Base-by-base conservation (phyloP, 2,329 filamentous ascomycete species). In the Trichoderma arundinaceum region DNA sequence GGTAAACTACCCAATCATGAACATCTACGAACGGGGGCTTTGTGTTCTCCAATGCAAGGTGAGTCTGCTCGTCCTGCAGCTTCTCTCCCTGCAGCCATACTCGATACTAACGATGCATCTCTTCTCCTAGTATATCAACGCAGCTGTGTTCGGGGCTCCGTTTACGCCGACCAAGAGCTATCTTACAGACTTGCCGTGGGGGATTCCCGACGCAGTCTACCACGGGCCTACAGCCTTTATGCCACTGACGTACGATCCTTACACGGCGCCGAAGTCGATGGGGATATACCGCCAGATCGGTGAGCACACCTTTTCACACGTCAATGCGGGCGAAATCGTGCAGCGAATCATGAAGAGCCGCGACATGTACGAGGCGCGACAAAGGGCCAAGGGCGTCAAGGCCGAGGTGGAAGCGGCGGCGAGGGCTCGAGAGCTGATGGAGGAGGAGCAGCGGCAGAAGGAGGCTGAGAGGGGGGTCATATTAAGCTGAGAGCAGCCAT, bases 1-100 rank as follows among this genome's bases (percentile, higher is more conserved):
- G 41, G 85, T 97, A 72, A 99, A 99, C 80, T 99, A 97, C 76
- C 95, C 95, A 32, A 98, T 99, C 80, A 99, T 99, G 95, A 99
- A 98, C 81, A 94, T 97, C 65, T 97, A 94, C 73, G 95, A 99
- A 82, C 90, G 95, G 48, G 94, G 94, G 1, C 87, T 99, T 22
- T 99, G 95, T 76, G 94, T 98, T 35, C 82, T 98, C 68, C 95
- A 99, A 75, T 99, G 95, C 83, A 90, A 90, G 77, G 92, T 94
- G 82, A 73, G 86, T 19, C 22, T 28, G 22, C 22, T 4, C 22
- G 2, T 28, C 19, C 19, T 22, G 15, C n/a, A 3, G 5, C 13
- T 17, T 48, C 5, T 6, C 41, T 35, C 6, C 38, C 22, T 8
- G 39, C 8, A 9, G 38, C 39, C 17, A 28, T 28, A 4, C 22